Evolutionary conservation across 2,329 filamentous ascomycete genomes (phyloP).

Genomic region (Sclerotinia minor): DNA sequence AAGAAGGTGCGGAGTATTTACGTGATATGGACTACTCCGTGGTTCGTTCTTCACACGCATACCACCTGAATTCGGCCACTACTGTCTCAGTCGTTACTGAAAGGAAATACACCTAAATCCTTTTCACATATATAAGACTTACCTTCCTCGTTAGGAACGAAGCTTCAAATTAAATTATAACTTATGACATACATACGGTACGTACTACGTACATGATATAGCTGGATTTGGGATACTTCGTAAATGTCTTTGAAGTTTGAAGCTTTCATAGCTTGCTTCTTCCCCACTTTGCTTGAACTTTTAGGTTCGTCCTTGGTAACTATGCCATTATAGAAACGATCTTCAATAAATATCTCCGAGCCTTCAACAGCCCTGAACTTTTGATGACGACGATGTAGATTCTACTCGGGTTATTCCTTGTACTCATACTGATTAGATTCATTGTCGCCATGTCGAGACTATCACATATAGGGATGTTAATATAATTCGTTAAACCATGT

Average conservation of each 20-base stretch:
- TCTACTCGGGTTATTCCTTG: slow-evolving; percentile 7
- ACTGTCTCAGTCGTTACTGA: not conserved
- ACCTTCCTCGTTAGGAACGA: not conserved
- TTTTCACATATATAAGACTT: not conserved
- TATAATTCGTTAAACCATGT: not conserved
- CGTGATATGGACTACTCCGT: slow-evolving; percentile 8
- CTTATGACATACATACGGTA: not conserved
- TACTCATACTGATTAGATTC: not conserved
- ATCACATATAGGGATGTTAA: too few species aligned
- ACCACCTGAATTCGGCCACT: not conserved
- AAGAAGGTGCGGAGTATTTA: slow-evolving; percentile 11
- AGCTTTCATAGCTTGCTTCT: not conserved
- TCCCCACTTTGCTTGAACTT: not conserved
- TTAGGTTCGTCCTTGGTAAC: not conserved
- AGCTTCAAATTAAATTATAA: not conserved
- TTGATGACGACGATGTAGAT: not conserved
- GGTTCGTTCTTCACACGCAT: not conserved
- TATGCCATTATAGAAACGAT: not conserved
- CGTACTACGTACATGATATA: too few species aligned
- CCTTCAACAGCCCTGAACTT: not conserved
- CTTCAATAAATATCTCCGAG: not conserved
- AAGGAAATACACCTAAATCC: not conserved
- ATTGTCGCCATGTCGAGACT: not conserved
- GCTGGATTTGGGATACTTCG: not conserved
- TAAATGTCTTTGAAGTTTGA: not conserved